phyloP scores from a whole-genome alignment of 306 rosid species.

The Spatholobus suberectus region DNA sequence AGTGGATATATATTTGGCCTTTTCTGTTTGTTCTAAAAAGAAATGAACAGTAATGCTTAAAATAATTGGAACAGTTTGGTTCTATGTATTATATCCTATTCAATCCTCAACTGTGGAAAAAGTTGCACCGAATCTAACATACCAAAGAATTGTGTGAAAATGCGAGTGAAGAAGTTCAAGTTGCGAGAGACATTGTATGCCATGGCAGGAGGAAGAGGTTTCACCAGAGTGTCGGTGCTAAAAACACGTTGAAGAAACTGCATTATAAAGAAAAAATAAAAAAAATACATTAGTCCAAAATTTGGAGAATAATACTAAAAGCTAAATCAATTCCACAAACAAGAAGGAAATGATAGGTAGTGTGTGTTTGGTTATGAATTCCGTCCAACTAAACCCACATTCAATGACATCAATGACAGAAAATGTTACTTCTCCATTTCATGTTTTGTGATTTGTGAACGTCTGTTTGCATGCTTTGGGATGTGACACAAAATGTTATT shows the following conservation, averaged over 20 bases:
- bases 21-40: not conserved
- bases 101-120: conserved; percentile 22
- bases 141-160: conserved; percentile 97
- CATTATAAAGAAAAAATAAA: conserved; percentile 37
- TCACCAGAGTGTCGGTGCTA: conserved; percentile 88
- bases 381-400: not conserved
- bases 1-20: not conserved
- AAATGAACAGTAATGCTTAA: not conserved
- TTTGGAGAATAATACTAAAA: conserved; percentile 9
- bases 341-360: not conserved
- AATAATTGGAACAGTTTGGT: conserved; percentile 26
- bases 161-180: conserved; percentile 94
- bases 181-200: conserved; percentile 87
- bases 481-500: too few species aligned
- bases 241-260: conserved; percentile 96
- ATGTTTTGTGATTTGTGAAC: not conserved
- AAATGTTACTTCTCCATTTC: not conserved
- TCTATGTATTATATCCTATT: conserved; percentile 15
- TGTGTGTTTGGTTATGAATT: not conserved
- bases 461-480: too few species aligned
- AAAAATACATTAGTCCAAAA: conserved; percentile 3
- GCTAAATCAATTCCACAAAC: not conserved
- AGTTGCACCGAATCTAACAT: conserved; percentile 43
- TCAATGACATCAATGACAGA: not conserved
- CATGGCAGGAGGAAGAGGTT: conserved; percentile 93